Evolutionary conservation across 352 stramenopile genomes (phyloP).

Genomic region (Pythium oligandrum): DNA sequence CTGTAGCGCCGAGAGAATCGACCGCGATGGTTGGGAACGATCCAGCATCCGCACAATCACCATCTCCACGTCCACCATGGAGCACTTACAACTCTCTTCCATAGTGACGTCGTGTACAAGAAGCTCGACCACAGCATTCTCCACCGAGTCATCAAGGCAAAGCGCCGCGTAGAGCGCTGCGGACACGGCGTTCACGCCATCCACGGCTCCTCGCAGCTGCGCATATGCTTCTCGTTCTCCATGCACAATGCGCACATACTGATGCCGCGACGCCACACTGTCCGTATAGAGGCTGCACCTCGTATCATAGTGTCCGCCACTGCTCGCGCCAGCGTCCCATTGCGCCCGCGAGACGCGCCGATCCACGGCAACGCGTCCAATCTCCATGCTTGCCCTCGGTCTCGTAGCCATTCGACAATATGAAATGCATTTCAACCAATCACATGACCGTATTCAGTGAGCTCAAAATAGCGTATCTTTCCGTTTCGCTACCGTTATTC

Average conservation of each 20-base stretch:
- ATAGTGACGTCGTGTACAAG: too few relatives aligned
- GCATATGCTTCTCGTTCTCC: not conserved
- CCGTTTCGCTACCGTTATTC: too few relatives aligned
- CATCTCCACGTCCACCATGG: slow-evolving; percentile 14
- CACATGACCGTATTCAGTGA: not conserved
- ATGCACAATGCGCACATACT: slow-evolving; percentile 10
- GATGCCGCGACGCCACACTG: slow-evolving; percentile 9
- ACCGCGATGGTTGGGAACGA: slow-evolving; percentile 25
- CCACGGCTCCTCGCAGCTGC: not conserved
- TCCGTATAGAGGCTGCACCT: slow-evolving; percentile 14
- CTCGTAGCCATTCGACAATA: too few relatives aligned
- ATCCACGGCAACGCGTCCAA: slow-evolving; percentile 13
- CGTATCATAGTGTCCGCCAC: slow-evolving; percentile 8
- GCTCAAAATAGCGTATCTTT: too few relatives aligned
- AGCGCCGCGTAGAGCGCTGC: too few relatives aligned
- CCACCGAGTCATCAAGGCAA: too few relatives aligned
- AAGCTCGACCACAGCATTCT: too few relatives aligned
- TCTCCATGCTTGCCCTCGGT: not conserved
- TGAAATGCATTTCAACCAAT: slow-evolving; percentile 5
- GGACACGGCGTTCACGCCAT: too few relatives aligned
- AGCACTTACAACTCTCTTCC: slow-evolving; percentile 22
- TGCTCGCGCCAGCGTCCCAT: slow-evolving; percentile 9
- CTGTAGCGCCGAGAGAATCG: slow-evolving; percentile 34
- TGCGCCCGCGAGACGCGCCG: slow-evolving; percentile 4
- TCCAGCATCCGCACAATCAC: slow-evolving; percentile 34